Conservation (phyloP, 176 grass and related monocot species). For the Aegilops umbellulata region DNA sequence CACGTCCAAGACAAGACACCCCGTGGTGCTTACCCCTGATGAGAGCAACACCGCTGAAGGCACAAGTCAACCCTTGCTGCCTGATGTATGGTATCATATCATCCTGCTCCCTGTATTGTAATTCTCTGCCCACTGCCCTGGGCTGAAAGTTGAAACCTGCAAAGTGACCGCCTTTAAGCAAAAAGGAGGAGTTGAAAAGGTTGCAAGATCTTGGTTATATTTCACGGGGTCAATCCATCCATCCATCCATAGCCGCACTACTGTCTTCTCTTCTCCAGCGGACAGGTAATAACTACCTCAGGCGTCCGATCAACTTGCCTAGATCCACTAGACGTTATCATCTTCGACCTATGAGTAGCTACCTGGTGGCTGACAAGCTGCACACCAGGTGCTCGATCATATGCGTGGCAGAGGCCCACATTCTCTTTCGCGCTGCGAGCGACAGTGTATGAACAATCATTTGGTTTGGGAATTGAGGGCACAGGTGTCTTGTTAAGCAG, state of each 20-base stretch:
- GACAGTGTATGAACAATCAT: background rate
- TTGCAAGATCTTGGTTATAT: conserved; percentile 22
- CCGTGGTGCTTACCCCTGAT: background rate
- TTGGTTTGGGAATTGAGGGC: background rate
- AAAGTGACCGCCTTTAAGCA: conserved; percentile 17
- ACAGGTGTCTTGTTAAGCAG: background rate
- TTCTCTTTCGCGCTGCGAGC: background rate
- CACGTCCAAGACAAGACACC: background rate
- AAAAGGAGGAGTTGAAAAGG: conserved; percentile 4
- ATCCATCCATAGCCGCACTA: background rate
- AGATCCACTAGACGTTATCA: conserved; percentile 16
- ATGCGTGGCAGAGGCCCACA: background rate
- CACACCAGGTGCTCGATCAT: conserved; percentile 14
- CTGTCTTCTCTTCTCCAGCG: background rate
- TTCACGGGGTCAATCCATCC: background rate
- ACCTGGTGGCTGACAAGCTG: background rate
- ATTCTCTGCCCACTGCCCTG: background rate
- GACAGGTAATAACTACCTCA: conserved; percentile 10
- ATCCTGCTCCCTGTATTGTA: background rate
- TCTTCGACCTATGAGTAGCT: background rate
- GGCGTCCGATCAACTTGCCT: background rate
- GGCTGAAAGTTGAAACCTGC: conserved; percentile 24
- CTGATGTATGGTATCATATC: background rate
- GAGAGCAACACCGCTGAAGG: background rate
- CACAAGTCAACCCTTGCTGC: conserved; percentile 3